A percentile compares a stretch with the other conserved stretches of the same genome.
Evolutionary conservation across 2,329 filamentous ascomycete genomes (phyloP).

Genomic region (Nannizzia gypsea): DNA sequence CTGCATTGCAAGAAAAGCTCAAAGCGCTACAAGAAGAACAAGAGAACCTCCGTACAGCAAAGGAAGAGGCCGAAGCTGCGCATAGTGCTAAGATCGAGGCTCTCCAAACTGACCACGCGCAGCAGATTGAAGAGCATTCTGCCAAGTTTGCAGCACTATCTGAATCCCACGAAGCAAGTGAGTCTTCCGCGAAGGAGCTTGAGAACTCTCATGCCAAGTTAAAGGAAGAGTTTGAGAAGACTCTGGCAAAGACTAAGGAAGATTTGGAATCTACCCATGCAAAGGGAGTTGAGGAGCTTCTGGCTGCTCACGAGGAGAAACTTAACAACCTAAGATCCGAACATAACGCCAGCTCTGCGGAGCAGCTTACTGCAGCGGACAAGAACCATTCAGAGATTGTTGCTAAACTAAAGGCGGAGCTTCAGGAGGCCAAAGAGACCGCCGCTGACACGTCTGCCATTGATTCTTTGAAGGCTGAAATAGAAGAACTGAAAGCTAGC

Average conservation of each 20-base stretch:
- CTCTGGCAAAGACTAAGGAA: conserved; percentile 24
- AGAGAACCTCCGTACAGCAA: conserved; percentile 11
- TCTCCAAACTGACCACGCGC: conserved; percentile 13
- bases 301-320: conserved; percentile 30
- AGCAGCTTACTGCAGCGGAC: conserved; percentile 27
- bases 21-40: conserved; percentile 14
- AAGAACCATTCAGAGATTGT: conserved; percentile 26
- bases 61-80: conserved; percentile 8
- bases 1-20: conserved; percentile 11
- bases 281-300: conserved; percentile 31
- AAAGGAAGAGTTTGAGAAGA: conserved; percentile 28
- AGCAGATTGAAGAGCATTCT: conserved; percentile 20
- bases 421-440: conserved; percentile 26
- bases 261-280: conserved; percentile 29
- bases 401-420: conserved; percentile 24
- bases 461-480: conserved; percentile 30
- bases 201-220: conserved; percentile 25
- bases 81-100: conserved; percentile 12
- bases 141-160: conserved; percentile 22
- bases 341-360: conserved; percentile 26
- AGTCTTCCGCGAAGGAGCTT: conserved; percentile 26
- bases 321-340: conserved; percentile 27
- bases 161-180: conserved; percentile 17
- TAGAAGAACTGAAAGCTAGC: conserved; percentile 46
- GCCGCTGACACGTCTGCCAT: conserved; percentile 28